Conservation (phyloP, 306 rosid genomes). For the Quercus mongolica region DNA sequence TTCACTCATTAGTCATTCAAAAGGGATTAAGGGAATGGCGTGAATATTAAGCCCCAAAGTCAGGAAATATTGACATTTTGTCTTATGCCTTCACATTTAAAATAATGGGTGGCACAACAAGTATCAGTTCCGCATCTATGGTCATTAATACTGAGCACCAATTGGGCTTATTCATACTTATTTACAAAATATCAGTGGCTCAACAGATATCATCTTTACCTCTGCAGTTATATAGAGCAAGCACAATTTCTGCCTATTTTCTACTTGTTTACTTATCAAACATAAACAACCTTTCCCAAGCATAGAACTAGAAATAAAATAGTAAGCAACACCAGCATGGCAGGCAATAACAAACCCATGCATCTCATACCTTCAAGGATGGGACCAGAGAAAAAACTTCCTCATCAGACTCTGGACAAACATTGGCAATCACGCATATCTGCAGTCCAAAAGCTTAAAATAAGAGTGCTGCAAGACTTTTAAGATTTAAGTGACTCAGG, state of each 20-base stretch:
- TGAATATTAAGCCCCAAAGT: neutral
- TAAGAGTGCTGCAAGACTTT: constrained; percentile 16
- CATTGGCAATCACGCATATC: constrained; percentile 79
- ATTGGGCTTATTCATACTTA: neutral
- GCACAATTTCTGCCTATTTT: neutral
- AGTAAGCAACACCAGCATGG: neutral
- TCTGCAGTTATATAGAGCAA: neutral
- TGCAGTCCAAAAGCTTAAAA: constrained; percentile 36
- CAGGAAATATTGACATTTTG: neutral
- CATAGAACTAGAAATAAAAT: neutral
- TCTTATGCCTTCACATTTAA: neutral
- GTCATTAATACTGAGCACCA: neutral
- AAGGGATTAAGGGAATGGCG: neutral
- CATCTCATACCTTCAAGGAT: constrained; percentile 63
- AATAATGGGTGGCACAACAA: neutral
- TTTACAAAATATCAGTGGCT: neutral
- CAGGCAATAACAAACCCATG: neutral
- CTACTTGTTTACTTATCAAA: neutral
- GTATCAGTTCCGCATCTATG: neutral
- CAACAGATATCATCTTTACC: neutral
- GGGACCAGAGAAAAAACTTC: constrained; percentile 86
- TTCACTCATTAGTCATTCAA: neutral
- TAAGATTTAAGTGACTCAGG: constrained; percentile 18
- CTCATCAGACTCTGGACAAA: constrained; percentile 67
- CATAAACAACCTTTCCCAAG: constrained; percentile 4